A percentile compares a stretch with the other conserved stretches of the same genome.
These are phyloP conservation scores for Chytriomyces hyalinus DNA, from an alignment of 192 early-diverging fungal species.

Conservation along the genomic window DNA sequence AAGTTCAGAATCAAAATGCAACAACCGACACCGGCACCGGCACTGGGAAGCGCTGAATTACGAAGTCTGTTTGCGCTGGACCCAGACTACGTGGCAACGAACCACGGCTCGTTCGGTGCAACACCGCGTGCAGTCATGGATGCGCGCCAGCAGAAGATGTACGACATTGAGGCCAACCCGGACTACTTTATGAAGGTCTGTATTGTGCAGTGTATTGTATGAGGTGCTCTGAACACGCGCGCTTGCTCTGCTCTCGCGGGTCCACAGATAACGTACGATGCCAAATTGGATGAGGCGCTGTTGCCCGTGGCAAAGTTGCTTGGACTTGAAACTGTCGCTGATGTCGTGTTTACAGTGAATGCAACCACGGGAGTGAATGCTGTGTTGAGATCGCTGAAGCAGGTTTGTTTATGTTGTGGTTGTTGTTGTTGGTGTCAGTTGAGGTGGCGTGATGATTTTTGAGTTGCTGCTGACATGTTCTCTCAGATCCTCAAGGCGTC, in stretches of 20 bases:
- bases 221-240: too few species aligned
- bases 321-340: constrained; percentile 51
- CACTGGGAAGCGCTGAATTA: neutral
- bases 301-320: constrained; percentile 49
- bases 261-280: constrained; percentile 37
- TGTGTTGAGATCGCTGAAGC: constrained; percentile 32
- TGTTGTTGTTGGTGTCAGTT: neutral
- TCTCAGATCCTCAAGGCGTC: neutral
- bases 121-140: constrained; percentile 37
- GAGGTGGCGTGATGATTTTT: neutral
- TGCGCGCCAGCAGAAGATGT: constrained; percentile 28
- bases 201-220: too few species aligned
- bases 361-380: constrained; percentile 63
- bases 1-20: too few species aligned
- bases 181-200: constrained; percentile 55
- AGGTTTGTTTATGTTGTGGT: neutral
- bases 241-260: too few species aligned
- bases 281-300: constrained; percentile 39
- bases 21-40: neutral
- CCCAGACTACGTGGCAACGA: constrained; percentile 55
- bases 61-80: constrained; percentile 52
- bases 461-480: neutral
- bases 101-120: constrained; percentile 71
- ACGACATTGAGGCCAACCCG: constrained; percentile 44
- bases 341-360: constrained; percentile 65